Evolutionary conservation across 345 rosid genomes (phyloP).

Genomic region (Salix suchowensis): DNA sequence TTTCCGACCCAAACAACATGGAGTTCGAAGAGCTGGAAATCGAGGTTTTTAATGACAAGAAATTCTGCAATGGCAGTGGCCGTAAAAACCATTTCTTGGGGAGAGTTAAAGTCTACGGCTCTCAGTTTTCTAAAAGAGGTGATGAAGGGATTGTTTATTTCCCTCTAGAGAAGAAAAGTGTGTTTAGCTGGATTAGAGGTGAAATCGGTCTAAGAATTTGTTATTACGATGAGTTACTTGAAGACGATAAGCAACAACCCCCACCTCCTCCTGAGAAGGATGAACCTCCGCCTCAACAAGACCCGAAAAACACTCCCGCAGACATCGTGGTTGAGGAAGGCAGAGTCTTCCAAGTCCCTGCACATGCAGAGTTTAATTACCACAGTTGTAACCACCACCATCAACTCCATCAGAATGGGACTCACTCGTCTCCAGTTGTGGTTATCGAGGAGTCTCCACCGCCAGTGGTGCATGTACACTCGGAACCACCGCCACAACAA

Average conservation of each 20-base stretch:
- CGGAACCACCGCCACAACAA: slow-evolving; percentile 6
- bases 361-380: slow-evolving; percentile 24
- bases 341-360: slow-evolving; percentile 43
- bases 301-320: slow-evolving; percentile 30
- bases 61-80: slow-evolving; percentile 66
- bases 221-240: slow-evolving; percentile 60
- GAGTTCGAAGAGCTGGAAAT: slow-evolving; percentile 69
- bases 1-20: slow-evolving; percentile 74
- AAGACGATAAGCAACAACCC: slow-evolving; percentile 38
- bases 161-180: slow-evolving; percentile 84
- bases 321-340: slow-evolving; percentile 55
- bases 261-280: slow-evolving; percentile 23
- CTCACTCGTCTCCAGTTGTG: slow-evolving; percentile 47
- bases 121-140: slow-evolving; percentile 65
- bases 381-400: slow-evolving; percentile 7
- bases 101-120: slow-evolving; percentile 76
- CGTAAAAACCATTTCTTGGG: slow-evolving; percentile 90
- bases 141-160: slow-evolving; percentile 76
- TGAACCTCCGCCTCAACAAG: slow-evolving; percentile 24
- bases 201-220: slow-evolving; percentile 77
- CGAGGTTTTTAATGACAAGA: slow-evolving; percentile 82
- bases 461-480: slow-evolving; percentile 19
- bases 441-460: slow-evolving; percentile 56
- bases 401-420: slow-evolving; percentile 12
- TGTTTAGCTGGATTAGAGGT: slow-evolving; percentile 87